phyloP scores from a whole-genome alignment of 495 filamentous ascomycete genomes.

The Chaetomium cochliodes region DNA sequence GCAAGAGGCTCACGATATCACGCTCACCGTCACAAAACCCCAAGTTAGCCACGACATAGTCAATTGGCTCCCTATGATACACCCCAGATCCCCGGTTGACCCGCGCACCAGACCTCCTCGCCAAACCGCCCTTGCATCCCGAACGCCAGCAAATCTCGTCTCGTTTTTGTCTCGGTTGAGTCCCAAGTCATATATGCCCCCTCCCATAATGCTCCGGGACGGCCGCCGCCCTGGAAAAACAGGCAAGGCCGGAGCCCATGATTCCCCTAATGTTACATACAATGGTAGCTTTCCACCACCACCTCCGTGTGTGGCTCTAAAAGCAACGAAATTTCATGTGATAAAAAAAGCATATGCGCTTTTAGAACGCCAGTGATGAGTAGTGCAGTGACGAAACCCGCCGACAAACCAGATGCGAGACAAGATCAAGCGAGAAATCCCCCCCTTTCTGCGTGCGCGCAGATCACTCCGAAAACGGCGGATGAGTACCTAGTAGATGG shows the following conservation, averaged over 20 bases:
- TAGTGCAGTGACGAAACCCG: slow-evolving; percentile 24
- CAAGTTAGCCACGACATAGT: slow-evolving; percentile 7
- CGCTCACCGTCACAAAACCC: background rate
- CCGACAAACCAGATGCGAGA: slow-evolving; percentile 22
- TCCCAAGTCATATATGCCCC: slow-evolving; percentile 12
- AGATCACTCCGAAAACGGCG: background rate
- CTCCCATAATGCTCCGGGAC: slow-evolving; percentile 8
- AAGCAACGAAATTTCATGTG: slow-evolving; percentile 12
- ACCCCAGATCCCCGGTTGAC: slow-evolving; percentile 7
- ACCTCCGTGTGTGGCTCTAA: background rate
- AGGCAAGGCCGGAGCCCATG: background rate
- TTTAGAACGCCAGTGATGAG: slow-evolving; percentile 30
- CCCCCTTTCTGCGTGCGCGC: slow-evolving; percentile 5
- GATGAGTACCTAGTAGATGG: background rate
- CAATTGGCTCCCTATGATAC: slow-evolving; percentile 19
- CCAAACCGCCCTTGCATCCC: slow-evolving; percentile 16
- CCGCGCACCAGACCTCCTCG: slow-evolving; percentile 15
- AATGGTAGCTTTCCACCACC: slow-evolving; percentile 8
- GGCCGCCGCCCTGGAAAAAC: background rate
- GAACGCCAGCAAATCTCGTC: slow-evolving; percentile 23
- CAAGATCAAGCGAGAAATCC: slow-evolving; percentile 17
- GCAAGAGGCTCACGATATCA: background rate
- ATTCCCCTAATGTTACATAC: slow-evolving; percentile 16
- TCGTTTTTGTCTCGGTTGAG: slow-evolving; percentile 12
- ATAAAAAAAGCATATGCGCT: slow-evolving; percentile 22